These are phyloP conservation scores for Arthromyces matolae DNA, from an alignment of 768 basidiomycete species.

Conservation along the genomic window DNA sequence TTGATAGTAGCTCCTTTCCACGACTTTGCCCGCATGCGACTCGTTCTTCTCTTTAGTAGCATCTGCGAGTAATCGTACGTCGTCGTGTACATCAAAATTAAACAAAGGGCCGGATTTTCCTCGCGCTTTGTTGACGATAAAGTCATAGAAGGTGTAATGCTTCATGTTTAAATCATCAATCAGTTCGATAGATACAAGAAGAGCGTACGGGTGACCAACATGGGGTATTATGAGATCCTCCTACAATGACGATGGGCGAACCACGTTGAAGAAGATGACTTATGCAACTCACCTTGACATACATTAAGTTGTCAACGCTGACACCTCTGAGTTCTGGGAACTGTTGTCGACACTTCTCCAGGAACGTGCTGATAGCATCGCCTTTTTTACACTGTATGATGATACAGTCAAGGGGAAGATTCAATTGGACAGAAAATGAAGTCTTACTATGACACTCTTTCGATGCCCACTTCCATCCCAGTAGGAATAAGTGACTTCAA, in stretches of 20 bases:
- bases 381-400: conserved; percentile 89
- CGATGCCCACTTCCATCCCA: conserved; percentile 99
- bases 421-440: background rate
- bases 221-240: conserved; percentile 98
- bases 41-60: conserved; percentile 98
- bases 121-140: conserved; percentile 96
- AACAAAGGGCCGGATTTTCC: conserved; percentile 98
- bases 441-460: conserved; percentile 81
- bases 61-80: conserved; percentile 90
- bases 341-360: conserved; percentile 91
- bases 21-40: conserved; percentile 97
- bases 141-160: conserved; percentile 98
- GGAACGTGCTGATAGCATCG: conserved; percentile 79
- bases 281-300: conserved; percentile 71
- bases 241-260: conserved; percentile 33
- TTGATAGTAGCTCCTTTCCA: conserved; percentile 93
- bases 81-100: conserved; percentile 99
- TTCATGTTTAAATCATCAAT: conserved; percentile 27
- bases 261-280: background rate
- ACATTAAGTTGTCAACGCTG: conserved; percentile 96
- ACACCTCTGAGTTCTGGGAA: conserved; percentile 89
- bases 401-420: background rate
- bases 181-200: too few species aligned
- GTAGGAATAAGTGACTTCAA: conserved; percentile 93
- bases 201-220: conserved; percentile 33